phyloP scores from a whole-genome alignment of 2,329 filamentous ascomycete genomes.

The Sclerotinia borealis region DNA sequence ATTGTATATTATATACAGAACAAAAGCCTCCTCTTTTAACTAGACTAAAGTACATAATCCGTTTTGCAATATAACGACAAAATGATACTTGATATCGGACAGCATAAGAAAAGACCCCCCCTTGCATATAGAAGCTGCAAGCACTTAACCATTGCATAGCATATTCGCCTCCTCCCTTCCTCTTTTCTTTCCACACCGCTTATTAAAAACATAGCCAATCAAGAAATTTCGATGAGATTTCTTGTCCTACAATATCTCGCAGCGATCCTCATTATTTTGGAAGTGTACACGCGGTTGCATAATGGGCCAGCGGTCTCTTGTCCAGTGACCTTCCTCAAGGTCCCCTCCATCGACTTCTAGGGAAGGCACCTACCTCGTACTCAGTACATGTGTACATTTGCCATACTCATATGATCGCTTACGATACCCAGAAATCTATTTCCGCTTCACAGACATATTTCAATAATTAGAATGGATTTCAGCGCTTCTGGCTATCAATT shows the following conservation, averaged over 20 bases:
- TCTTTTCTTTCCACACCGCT: slow-evolving; percentile 6
- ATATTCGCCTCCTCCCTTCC: slow-evolving; percentile 10
- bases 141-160: slow-evolving; percentile 12
- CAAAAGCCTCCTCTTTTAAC: background rate
- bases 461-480: background rate
- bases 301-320: slow-evolving; percentile 4
- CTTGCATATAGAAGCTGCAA: slow-evolving; percentile 12
- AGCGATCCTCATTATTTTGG: slow-evolving; percentile 1
- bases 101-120: background rate
- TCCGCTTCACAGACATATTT: background rate
- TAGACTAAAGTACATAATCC: background rate
- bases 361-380: background rate
- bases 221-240: background rate
- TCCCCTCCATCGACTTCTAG: background rate
- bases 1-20: background rate
- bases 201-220: slow-evolving; percentile 6
- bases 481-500: background rate
- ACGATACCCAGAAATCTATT: background rate
- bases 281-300: background rate
- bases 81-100: background rate
- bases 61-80: background rate
- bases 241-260: background rate
- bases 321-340: background rate
- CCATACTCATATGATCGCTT: background rate
- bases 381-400: background rate